A percentile compares a stretch with the other conserved stretches of the same genome.
Evolutionary conservation across 2,329 filamentous ascomycete species (phyloP).

Genomic region (Bipolaris zeicola): DNA sequence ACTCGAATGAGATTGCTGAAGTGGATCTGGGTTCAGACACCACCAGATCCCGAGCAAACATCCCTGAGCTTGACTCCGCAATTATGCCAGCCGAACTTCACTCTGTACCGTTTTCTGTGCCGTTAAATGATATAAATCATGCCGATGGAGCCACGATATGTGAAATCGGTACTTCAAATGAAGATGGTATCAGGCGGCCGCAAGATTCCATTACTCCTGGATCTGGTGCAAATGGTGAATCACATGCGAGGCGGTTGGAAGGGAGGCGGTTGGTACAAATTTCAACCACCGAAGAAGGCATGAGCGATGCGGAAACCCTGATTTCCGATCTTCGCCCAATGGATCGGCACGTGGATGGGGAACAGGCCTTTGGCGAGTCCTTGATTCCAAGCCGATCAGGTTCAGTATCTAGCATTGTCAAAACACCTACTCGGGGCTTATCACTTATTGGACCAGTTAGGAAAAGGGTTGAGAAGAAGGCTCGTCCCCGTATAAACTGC

Average conservation of each 20-base stretch:
- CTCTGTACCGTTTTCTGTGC: slow-evolving; percentile 1
- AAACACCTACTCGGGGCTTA: slow-evolving; percentile 38
- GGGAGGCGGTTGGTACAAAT: not conserved
- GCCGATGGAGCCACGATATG: slow-evolving; percentile 4
- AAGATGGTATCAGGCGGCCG: slow-evolving; percentile 21
- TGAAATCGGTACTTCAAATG: slow-evolving; percentile 36
- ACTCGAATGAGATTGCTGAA: slow-evolving; percentile 35
- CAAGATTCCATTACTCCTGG: not conserved
- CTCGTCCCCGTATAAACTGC: slow-evolving; percentile 17
- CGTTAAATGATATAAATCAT: not conserved
- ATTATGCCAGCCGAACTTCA: slow-evolving; percentile 27
- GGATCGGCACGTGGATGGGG: slow-evolving; percentile 21
- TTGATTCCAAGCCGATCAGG: slow-evolving; percentile 21
- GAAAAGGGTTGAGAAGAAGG: slow-evolving; percentile 25
- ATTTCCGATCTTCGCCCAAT: slow-evolving; percentile 30
- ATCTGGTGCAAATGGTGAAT: not conserved
- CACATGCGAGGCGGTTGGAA: not conserved
- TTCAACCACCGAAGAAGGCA: slow-evolving; percentile 31
- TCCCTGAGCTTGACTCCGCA: slow-evolving; percentile 29
- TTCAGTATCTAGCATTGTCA: slow-evolving; percentile 35
- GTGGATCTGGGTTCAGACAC: slow-evolving; percentile 28
- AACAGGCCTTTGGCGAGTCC: slow-evolving; percentile 27
- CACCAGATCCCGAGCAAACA: not conserved
- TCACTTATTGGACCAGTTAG: slow-evolving; percentile 36
- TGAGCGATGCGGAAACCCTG: slow-evolving; percentile 40